Evolutionary conservation across 768 basidiomycete genomes (phyloP), one percentile per base, ranked within the genome.

Genomic region (Hypholoma sublateritium): DNA sequence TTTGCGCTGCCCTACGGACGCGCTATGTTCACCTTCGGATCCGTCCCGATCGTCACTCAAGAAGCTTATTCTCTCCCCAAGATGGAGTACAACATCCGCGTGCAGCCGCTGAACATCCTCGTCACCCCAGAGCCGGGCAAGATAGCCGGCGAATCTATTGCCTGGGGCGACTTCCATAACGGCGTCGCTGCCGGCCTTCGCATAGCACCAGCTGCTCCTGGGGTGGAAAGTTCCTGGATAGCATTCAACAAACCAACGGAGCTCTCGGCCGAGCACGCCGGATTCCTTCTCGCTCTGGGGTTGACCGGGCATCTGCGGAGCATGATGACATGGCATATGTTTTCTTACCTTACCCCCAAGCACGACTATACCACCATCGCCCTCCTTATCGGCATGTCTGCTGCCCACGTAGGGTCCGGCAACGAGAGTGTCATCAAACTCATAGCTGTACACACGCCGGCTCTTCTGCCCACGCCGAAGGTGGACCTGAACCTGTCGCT

Each of bases 81-180:
- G 66, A 77, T 94, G 49, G 91, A 93, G 65, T 91, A 83, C 64
- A 76, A 82, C 24, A 80, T 93, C 60, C 84, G 86, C 21, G 70
- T 93, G 14, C 88, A 89, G 60, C 93, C 92, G 4, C 74, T 85
- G 51, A 91, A 90, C 64, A 70, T 85, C 36, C 76, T 79, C 8
- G 79, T 87, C 32, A 69, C 80, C 14, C 85, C 87, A 0, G 91
- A 93, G 56, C 67, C 77, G n/a, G 86, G 87, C 17, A 90, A 92
- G 68, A 82, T 94, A 57, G 77, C 82, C 0, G 62, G 72, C 0
- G 95, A 98, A 42, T 87, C 86, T 28, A 72, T 84, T 5, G 82
- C 79, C 50, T 99, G 96, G 97, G 94, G 92, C n/a, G 91, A 95
- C 58, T 99, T 99, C 72, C 95, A 98, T 72, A 95, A 96, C 60